A percentile compares a stretch with the other conserved stretches of the same genome.
Conservation (phyloP, 345 rosid species). For the Linum lewisii region DNA sequence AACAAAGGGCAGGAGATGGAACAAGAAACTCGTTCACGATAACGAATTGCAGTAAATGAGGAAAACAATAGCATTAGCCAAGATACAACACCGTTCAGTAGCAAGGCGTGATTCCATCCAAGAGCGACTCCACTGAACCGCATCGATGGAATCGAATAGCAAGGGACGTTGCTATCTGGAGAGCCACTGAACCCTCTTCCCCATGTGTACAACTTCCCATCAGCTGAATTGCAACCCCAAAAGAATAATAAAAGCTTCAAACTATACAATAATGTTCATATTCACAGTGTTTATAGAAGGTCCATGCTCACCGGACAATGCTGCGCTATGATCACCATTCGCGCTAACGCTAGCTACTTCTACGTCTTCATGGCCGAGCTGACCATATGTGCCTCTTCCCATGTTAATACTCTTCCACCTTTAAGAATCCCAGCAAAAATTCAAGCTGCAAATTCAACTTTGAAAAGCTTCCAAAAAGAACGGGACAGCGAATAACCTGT, state of each 20-base stretch:
- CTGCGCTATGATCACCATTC: conserved; percentile 78
- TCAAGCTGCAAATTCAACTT: no score
- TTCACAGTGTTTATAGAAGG: no score
- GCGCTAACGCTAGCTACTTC: no score
- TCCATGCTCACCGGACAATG: conserved; percentile 48
- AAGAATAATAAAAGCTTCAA: no score
- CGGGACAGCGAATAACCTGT: conserved; percentile 28
- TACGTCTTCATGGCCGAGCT: conserved; percentile 86
- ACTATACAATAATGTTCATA: no score
- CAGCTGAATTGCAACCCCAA: conserved; percentile 34
- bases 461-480: not conserved
- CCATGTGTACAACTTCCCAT: conserved; percentile 59
- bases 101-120: no score
- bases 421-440: not conserved
- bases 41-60: not conserved
- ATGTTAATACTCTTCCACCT: conserved; percentile 39
- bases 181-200: conserved; percentile 63
- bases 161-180: conserved; percentile 41
- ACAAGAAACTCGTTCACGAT: not conserved
- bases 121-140: conserved; percentile 32
- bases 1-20: no score
- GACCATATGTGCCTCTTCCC: conserved; percentile 91
- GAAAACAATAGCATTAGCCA: not conserved
- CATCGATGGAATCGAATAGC: conserved; percentile 25
- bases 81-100: conserved; percentile 33